A percentile compares a stretch with the other conserved stretches of the same genome.
These are phyloP conservation scores for Tuctoria greenei DNA, from an alignment of 176 grass and related monocot genomes.

Conservation along the genomic window DNA sequence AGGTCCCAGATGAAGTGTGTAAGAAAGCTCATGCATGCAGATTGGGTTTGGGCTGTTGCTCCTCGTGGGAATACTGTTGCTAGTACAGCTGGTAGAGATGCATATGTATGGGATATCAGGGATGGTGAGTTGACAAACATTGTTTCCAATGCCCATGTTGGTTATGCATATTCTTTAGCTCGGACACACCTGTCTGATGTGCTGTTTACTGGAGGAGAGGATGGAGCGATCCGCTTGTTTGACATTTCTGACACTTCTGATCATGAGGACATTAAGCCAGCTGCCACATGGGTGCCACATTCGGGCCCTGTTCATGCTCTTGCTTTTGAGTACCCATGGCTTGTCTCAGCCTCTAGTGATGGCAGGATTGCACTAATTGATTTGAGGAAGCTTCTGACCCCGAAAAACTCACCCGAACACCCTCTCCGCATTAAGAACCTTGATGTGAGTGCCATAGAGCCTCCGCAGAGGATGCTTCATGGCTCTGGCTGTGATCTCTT, in stretches of 20 bases:
- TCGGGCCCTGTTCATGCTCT: slow-evolving; percentile 74
- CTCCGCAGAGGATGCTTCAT: slow-evolving; percentile 88
- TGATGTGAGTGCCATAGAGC: slow-evolving; percentile 54
- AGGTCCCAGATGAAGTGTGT: slow-evolving; percentile 73
- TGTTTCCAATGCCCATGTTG: slow-evolving; percentile 70
- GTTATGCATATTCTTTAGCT: slow-evolving; percentile 68
- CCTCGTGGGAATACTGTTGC: slow-evolving; percentile 70
- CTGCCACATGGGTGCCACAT: slow-evolving; percentile 86
- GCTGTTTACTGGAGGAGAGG: slow-evolving; percentile 86
- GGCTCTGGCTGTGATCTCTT: slow-evolving; percentile 87
- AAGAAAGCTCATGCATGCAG: slow-evolving; percentile 73
- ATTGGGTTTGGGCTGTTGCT: slow-evolving; percentile 81
- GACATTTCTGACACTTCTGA: slow-evolving; percentile 37
- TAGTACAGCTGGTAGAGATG: slow-evolving; percentile 71
- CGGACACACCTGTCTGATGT: slow-evolving; percentile 59
- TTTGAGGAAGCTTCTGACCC: slow-evolving; percentile 68
- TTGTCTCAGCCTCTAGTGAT: slow-evolving; percentile 82
- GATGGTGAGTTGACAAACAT: slow-evolving; percentile 51
- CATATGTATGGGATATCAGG: slow-evolving; percentile 78
- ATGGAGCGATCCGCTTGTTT: slow-evolving; percentile 76
- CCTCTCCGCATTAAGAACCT: slow-evolving; percentile 35
- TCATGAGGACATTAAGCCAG: slow-evolving; percentile 61
- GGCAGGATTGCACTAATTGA: slow-evolving; percentile 80
- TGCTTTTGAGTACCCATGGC: slow-evolving; percentile 94
- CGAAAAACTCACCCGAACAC: slow-evolving; percentile 34